phyloP scores from a whole-genome alignment of 495 filamentous ascomycete genomes.

The Xylaria flabelliformis region DNA sequence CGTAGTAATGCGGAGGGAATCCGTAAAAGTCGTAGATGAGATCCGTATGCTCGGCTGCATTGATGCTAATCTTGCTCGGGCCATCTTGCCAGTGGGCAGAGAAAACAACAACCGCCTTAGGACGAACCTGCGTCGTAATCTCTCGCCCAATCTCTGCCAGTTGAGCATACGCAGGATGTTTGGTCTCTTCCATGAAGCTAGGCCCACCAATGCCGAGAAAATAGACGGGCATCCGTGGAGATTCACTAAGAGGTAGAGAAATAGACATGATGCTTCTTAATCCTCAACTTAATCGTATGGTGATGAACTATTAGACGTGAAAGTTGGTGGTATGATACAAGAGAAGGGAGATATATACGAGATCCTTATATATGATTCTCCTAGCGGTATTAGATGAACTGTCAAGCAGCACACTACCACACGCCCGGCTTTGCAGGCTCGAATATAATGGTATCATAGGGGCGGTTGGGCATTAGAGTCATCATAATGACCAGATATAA shows the following conservation, averaged over 20 bases:
- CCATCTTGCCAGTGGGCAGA: conserved; percentile 78
- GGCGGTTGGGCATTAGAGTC: neutral
- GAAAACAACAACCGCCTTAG: conserved; percentile 74
- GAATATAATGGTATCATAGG: neutral
- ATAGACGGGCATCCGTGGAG: conserved; percentile 18
- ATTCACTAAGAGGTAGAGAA: neutral
- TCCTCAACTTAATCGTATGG: neutral
- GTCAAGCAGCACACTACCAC: neutral
- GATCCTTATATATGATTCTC: neutral
- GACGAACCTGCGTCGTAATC: conserved; percentile 71
- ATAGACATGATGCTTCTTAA: neutral
- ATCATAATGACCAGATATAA: neutral
- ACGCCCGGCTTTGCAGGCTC: neutral
- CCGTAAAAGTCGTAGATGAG: conserved; percentile 80
- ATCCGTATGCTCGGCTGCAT: conserved; percentile 64
- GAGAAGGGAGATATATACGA: neutral
- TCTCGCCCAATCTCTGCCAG: conserved; percentile 66
- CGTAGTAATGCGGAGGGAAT: conserved; percentile 61
- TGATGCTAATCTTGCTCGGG: conserved; percentile 62
- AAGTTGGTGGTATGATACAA: neutral
- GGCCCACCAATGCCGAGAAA: conserved; percentile 49
- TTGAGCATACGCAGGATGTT: conserved; percentile 67
- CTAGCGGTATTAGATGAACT: too few relatives aligned
- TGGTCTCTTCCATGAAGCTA: conserved; percentile 68
- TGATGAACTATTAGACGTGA: neutral